Evolutionary conservation across 2,329 filamentous ascomycete species (phyloP), one percentile per base, ranked within the genome.

Genomic region (Akanthomyces muscarius): DNA sequence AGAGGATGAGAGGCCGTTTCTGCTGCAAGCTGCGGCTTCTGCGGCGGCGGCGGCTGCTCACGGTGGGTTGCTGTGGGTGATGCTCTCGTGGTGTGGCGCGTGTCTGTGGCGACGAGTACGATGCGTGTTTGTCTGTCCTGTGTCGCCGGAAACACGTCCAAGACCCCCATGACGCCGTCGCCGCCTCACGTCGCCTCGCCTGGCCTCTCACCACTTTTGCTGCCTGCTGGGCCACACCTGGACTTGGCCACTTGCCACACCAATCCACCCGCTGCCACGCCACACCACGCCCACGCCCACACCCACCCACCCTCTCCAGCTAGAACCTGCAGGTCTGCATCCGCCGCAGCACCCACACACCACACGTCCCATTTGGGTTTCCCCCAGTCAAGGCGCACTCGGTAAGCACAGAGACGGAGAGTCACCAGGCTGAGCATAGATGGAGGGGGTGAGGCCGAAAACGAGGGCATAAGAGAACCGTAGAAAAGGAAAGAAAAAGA

Each of bases 401-500:
- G 54, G 50, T 23, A 56, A 45, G 47, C 30, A 50, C 44, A 52
- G 45, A 52, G n/a, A 52, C 30, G 13, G 45, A 25, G 50, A 45
- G 21, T 53, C 47, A 38, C 53, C 13, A 38, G 38, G 41, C 23
- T n/a, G 38, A 18, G 21, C 23, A 54, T 58, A 57, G 57, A 58
- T 61, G 57, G 57, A 55, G 45, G 25, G 44, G 5, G 30, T 25
- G 25, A n/a, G 50, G 42, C 28, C n/a, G 14, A 47, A 28, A 30
- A 38, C 5, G 30, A 25, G 23, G 41, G 33, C 21, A 25, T 36
- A 55, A 7, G 36, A 41, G 25, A 25, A 63, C 13, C 8, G 38
- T 36, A 65, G 48, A 44, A 25, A 45, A 58, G 64, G 45, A 53
- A 50, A 42, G 61, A 62, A 59, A 63, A 64, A 55, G 47, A 79